Conservation (phyloP, 768 basidiomycete genomes). For the Lactarius quietus region DNA sequence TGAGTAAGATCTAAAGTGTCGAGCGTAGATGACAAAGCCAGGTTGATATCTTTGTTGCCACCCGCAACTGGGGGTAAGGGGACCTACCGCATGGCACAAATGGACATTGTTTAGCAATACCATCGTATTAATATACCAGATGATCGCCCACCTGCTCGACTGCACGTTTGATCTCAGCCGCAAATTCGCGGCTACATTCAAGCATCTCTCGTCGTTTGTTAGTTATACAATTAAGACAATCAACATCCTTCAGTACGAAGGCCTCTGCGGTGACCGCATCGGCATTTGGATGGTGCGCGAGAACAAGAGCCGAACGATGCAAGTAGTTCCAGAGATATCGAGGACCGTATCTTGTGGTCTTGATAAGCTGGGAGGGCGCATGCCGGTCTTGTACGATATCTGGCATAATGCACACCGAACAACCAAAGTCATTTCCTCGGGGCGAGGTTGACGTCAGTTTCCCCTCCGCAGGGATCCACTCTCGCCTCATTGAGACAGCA, state of each 20-base stretch:
- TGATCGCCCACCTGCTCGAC: background rate
- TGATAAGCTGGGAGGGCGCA: too few relatives aligned
- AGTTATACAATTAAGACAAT: background rate
- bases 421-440: background rate
- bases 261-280: background rate
- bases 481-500: background rate
- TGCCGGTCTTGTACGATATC: background rate
- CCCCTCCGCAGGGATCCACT: background rate
- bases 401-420: background rate
- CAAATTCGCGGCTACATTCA: slow-evolving; percentile 6
- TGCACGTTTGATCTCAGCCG: background rate
- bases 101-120: background rate
- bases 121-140: background rate
- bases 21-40: background rate
- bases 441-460: background rate
- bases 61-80: background rate
- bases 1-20: background rate
- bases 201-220: slow-evolving; percentile 1
- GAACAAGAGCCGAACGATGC: slow-evolving; percentile 11
- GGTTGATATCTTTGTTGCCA: background rate
- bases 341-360: background rate
- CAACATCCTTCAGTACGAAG: slow-evolving; percentile 3
- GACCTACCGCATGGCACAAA: slow-evolving; percentile 3
- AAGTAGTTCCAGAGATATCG: slow-evolving; percentile 16
- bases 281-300: slow-evolving; percentile 6